Percentiles rank a stretch among this genome's conserved stretches.
Conservation (phyloP, 257 asterid genomes). For the Vinca minor region DNA sequence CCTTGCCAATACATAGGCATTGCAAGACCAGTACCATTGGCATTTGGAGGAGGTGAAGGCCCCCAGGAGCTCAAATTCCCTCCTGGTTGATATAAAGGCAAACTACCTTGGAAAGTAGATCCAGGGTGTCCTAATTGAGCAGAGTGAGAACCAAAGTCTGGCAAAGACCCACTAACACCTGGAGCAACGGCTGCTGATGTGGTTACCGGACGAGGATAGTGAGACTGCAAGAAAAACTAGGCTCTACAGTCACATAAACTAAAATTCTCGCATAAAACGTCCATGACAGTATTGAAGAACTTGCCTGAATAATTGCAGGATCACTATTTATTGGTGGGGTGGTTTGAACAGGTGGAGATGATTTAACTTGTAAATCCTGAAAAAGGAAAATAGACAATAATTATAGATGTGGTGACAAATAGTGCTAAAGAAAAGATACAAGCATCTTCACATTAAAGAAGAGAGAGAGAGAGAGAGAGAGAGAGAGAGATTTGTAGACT, state of each 20-base stretch:
- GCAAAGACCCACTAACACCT: conserved; percentile 39
- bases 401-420: neutral
- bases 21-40: conserved; percentile 54
- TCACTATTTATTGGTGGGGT: conserved; percentile 58
- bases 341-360: conserved; percentile 78
- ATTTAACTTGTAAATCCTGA: conserved; percentile 94
- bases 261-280: conserved; percentile 8
- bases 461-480: too few relatives aligned
- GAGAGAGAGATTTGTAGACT: too few relatives aligned
- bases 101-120: conserved; percentile 51
- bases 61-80: conserved; percentile 86
- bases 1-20: conserved; percentile 99
- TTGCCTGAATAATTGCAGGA: conserved; percentile 97
- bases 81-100: conserved; percentile 87
- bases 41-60: conserved; percentile 57
- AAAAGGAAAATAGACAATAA: conserved; percentile 11
- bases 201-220: conserved; percentile 58
- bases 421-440: neutral
- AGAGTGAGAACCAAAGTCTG: conserved; percentile 54
- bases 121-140: conserved; percentile 62
- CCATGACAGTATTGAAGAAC: conserved; percentile 13
- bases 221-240: conserved; percentile 61
- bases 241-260: conserved; percentile 15
- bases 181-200: conserved; percentile 61
- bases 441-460: too few relatives aligned